Base-by-base conservation (phyloP, 2,329 filamentous ascomycete species). In the Sclerotinia subarctica region DNA sequence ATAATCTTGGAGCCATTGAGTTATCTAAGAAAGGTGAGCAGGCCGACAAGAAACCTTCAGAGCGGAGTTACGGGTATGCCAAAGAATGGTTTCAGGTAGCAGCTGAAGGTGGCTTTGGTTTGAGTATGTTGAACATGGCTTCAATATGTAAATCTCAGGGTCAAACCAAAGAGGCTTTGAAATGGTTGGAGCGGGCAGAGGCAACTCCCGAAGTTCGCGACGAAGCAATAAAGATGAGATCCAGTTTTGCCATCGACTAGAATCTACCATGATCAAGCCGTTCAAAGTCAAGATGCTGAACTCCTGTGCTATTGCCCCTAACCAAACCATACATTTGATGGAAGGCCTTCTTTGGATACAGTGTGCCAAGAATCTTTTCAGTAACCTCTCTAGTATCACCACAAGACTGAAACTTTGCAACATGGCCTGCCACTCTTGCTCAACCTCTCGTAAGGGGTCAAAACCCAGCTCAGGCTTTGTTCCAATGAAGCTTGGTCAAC, bases 41-140 rank as follows among this genome's bases (percentile, higher is more conserved):
- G 6, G 52, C 57, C 13, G 62, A 60, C 11, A 67, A 63, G 32
- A 57, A 60, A 8, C 71, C 47, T 13, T 62, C 68, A 3, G 29
- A 74, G 10, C 65, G 63, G 3, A 73, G 72, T 49, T 76, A 73
- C 69, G 74, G 73, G 1, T 72, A 75, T 70, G 74, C 76, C 8
- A 72, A 63, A 54, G 76, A 77, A 59, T 77, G 75, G 75, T 74
- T 74, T 49, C 49, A 73, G 21, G 69, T 74, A 35, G 74, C 74
- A 44, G 76, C 76, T 49, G 59, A 66, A 15, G 70, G 70, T 11
- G 74, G 74, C 4, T 74, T 72, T 68, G 72, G 72, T 0, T 42
- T 69, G 35, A 75, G 74, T 58, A 75, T 77, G 72, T 29, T 77
- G 57, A 75, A 74, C 62, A 51, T 77, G 66, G 74, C 72, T 29